Evolutionary conservation across 176 grass and related monocot genomes (phyloP).

Genomic region (Coix lacrymajobi): DNA sequence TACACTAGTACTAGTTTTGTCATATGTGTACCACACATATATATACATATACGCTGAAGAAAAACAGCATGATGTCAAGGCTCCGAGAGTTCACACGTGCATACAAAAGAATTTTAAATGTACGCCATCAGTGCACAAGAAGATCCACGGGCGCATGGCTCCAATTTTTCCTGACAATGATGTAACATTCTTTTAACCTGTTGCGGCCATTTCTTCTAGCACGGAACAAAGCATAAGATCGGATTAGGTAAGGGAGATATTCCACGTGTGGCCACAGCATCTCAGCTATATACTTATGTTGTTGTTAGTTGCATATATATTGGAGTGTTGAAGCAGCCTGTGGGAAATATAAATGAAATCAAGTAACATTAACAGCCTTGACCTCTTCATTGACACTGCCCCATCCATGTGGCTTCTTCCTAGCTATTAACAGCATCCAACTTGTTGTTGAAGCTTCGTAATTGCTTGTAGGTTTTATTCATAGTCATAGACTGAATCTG

Average conservation of each 20-base stretch:
- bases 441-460: not conserved
- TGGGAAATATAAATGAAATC: not conserved
- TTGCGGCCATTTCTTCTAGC: not conserved
- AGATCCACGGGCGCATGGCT: constrained; percentile 3
- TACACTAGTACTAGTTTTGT: not conserved
- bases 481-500: not conserved
- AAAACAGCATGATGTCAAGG: not conserved
- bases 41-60: not conserved
- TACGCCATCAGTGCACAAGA: not conserved
- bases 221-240: constrained; percentile 23
- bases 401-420: not conserved
- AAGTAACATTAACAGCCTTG: constrained; percentile 10
- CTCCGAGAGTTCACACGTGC: not conserved
- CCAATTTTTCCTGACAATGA: not conserved
- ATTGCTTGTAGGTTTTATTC: not conserved
- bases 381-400: not conserved
- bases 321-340: not conserved
- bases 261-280: constrained; percentile 11
- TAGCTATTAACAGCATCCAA: not conserved
- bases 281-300: not conserved
- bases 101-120: not conserved
- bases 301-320: too few species aligned
- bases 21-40: not conserved
- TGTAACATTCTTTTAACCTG: not conserved
- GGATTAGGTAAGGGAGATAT: constrained; percentile 39